These are phyloP conservation scores for Singerocomus rubriflavus DNA, from an alignment of 1,284 basidiomycete genomes.

Conservation along the genomic window DNA sequence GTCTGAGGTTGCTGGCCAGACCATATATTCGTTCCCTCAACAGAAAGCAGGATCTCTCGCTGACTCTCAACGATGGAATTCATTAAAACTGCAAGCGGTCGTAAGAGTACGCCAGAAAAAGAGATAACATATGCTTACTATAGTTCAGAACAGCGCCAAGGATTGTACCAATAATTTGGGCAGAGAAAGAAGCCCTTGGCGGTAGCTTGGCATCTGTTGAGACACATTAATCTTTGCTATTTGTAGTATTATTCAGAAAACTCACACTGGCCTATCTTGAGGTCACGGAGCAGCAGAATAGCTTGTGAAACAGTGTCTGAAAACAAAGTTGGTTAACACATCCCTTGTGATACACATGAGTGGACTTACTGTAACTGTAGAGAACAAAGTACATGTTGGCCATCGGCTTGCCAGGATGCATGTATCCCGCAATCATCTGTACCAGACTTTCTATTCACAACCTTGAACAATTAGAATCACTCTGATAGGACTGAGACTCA, in stretches of 20 bases:
- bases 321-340: background rate
- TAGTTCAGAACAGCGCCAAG: conserved; percentile 53
- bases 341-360: background rate
- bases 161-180: conserved; percentile 53
- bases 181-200: conserved; percentile 60
- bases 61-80: conserved; percentile 55
- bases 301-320: conserved; percentile 45
- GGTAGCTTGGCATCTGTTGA: conserved; percentile 59
- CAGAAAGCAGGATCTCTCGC: conserved; percentile 44
- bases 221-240: background rate
- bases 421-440: conserved; percentile 59
- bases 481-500: conserved; percentile 17
- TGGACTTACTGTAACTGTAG: conserved; percentile 42
- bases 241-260: conserved; percentile 2
- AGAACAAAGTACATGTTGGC: conserved; percentile 60
- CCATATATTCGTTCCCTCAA: conserved; percentile 59
- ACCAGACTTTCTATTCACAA: conserved; percentile 33
- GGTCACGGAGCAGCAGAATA: conserved; percentile 46
- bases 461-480: background rate
- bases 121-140: conserved; percentile 28
- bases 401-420: conserved; percentile 58
- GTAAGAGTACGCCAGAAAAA: background rate
- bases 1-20: conserved; percentile 55
- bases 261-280: conserved; percentile 59
- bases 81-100: conserved; percentile 42